These are phyloP conservation scores for Hippophae rhamnoides DNA, from an alignment of 306 rosid genomes.

Conservation along the genomic window DNA sequence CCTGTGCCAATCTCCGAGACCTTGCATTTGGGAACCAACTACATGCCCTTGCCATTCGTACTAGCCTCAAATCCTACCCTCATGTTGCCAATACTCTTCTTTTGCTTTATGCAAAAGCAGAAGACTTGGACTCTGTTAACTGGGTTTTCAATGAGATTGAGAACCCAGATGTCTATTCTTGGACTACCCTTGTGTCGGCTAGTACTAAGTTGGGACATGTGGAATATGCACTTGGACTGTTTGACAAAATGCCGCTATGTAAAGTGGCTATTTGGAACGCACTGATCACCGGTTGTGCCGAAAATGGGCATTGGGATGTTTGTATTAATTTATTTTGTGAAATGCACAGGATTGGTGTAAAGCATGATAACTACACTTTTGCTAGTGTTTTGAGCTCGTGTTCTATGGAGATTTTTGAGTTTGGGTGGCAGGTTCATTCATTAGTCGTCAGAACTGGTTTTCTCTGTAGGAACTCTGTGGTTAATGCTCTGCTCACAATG, in stretches of 20 bases:
- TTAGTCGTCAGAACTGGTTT: slow-evolving; percentile 40
- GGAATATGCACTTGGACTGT: slow-evolving; percentile 33
- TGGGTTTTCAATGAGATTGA: slow-evolving; percentile 31
- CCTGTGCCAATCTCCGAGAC: slow-evolving; percentile 30
- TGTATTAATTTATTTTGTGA: slow-evolving; percentile 40
- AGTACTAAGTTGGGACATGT: slow-evolving; percentile 33
- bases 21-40: slow-evolving; percentile 43
- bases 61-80: slow-evolving; percentile 41
- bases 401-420: slow-evolving; percentile 30
- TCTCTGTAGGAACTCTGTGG: slow-evolving; percentile 44
- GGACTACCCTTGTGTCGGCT: slow-evolving; percentile 67
- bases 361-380: slow-evolving; percentile 49
- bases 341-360: slow-evolving; percentile 40
- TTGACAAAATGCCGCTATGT: slow-evolving; percentile 38
- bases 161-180: slow-evolving; percentile 47
- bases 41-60: slow-evolving; percentile 33
- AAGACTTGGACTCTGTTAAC: slow-evolving; percentile 29
- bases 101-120: slow-evolving; percentile 44
- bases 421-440: slow-evolving; percentile 61
- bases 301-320: slow-evolving; percentile 24
- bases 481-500: slow-evolving; percentile 62
- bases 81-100: slow-evolving; percentile 62
- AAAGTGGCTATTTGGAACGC: slow-evolving; percentile 70
- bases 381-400: slow-evolving; percentile 58
- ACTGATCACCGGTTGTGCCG: slow-evolving; percentile 45